Base-by-base conservation (phyloP, 306 rosid genomes). In the Lathyrus oleraceus region DNA sequence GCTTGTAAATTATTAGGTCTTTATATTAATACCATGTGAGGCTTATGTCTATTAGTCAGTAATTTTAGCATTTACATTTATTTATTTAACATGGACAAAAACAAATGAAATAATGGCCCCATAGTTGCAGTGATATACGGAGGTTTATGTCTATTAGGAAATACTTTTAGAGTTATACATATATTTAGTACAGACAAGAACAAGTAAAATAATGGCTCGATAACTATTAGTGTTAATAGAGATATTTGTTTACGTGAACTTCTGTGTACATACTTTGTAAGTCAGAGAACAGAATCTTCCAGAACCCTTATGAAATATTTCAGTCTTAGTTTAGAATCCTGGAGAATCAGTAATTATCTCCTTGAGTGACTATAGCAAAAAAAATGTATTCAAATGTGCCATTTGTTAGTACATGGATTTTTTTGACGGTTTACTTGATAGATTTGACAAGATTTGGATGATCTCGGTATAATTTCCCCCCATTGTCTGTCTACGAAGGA, bases 241-340 rank as follows among this genome's bases (percentile, higher is more conserved):
- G 39, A 23, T 42, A 16, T 63, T 6, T 39, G 10, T 19, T 54
- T 4, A 38, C 16, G 47, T 27, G 38, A 36, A 16, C 30, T 36
- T 62, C 49, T 4, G 23, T 39, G 17, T 62, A 20, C 27, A 3
- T 35, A 28, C 17, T 39, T 11, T 21, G 3, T 21, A 39, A 10
- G 67, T 39, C 17, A 38, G 23, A n/a, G 21, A 44, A 44, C 25
- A 8, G 4, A 25, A n/a, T 11, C 10, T 27, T 45, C 16, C 38
- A 20, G 14, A 64, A 65, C 19, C 23, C 25, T 63, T 44, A 14
- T 25, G 10, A 45, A 13, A 44, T 25, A 40, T 15, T 45, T 21
- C 8, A 44, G 56, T 65, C n/a, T 23, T 23, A 40, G 20, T 63
- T 63, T 63, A 40, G 52, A 63, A 63, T 63, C 53, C 21, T 63